Evolutionary conservation across 768 basidiomycete genomes (phyloP).

Genomic region (Psilocybe sp.): DNA sequence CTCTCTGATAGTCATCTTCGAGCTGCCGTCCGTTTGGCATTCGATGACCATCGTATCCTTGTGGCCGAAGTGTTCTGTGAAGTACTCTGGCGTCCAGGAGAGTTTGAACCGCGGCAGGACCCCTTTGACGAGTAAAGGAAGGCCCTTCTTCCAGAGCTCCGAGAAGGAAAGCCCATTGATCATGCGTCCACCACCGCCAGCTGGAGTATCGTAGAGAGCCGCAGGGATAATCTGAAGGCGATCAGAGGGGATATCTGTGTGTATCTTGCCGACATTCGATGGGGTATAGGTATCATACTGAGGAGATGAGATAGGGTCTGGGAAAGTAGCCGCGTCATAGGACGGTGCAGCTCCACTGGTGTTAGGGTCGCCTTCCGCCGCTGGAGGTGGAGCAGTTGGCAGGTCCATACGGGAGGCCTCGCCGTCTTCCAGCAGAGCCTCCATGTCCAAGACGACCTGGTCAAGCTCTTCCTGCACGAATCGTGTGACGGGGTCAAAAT

Average conservation of each 20-base stretch:
- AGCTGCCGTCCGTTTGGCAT: constrained; percentile 72
- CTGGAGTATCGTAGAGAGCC: constrained; percentile 14
- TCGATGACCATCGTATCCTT: constrained; percentile 74
- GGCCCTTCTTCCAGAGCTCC: constrained; percentile 60
- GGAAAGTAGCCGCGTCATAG: constrained; percentile 7
- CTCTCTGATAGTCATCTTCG: constrained; percentile 61
- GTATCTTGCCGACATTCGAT: constrained; percentile 19
- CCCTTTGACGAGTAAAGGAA: constrained; percentile 76
- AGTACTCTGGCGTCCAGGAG: constrained; percentile 82
- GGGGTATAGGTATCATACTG: constrained; percentile 24
- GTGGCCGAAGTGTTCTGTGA: constrained; percentile 63
- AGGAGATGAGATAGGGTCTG: constrained; percentile 14
- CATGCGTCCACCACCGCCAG: background rate
- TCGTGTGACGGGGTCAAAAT: constrained; percentile 80
- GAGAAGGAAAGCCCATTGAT: constrained; percentile 6
- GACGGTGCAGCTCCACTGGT: background rate
- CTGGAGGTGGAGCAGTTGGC: background rate
- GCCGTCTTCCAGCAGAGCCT: constrained; percentile 37
- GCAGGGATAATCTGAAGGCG: constrained; percentile 21
- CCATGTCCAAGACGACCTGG: constrained; percentile 69
- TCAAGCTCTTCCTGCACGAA: constrained; percentile 66
- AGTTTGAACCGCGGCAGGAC: constrained; percentile 60
- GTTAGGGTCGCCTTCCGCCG: background rate
- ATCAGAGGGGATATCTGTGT: constrained; percentile 26
- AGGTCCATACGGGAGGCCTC: background rate